phyloP scores from a whole-genome alignment of 768 basidiomycete genomes.

The Boletus huronensis region DNA sequence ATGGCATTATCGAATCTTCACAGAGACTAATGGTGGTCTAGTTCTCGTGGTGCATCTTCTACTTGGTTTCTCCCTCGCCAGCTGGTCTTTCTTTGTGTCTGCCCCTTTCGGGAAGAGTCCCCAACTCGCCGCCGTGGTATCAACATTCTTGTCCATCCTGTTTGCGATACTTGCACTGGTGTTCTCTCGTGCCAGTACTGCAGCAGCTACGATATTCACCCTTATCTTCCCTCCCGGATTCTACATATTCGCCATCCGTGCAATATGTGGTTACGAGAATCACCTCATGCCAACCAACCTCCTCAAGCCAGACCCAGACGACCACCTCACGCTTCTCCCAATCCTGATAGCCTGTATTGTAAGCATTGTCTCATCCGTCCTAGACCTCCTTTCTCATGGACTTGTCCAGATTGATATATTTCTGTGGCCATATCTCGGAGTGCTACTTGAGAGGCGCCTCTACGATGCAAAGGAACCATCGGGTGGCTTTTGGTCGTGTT shows the following conservation, averaged over 20 bases:
- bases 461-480: conserved; percentile 55
- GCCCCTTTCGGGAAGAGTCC: conserved; percentile 71
- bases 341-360: conserved; percentile 65
- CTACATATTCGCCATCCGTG: conserved; percentile 68
- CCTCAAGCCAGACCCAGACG: conserved; percentile 59
- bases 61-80: conserved; percentile 62
- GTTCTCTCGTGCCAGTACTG: conserved; percentile 39
- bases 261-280: conserved; percentile 66
- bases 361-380: conserved; percentile 22
- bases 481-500: conserved; percentile 23
- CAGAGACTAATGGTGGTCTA: conserved; percentile 53
- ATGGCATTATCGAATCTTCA: conserved; percentile 70
- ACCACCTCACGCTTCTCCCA: conserved; percentile 49
- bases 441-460: conserved; percentile 52
- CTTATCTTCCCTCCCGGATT: conserved; percentile 73
- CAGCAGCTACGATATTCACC: conserved; percentile 57
- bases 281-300: conserved; percentile 51
- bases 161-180: conserved; percentile 67
- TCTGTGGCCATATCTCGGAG: conserved; percentile 68
- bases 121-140: conserved; percentile 62
- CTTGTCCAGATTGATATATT: conserved; percentile 60
- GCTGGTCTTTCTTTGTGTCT: conserved; percentile 69
- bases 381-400: not conserved
- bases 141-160: conserved; percentile 63
- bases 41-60: conserved; percentile 64